Base-by-base conservation (phyloP, 1,284 basidiomycete genomes). In the Pyrrhoderma lamaoense region DNA sequence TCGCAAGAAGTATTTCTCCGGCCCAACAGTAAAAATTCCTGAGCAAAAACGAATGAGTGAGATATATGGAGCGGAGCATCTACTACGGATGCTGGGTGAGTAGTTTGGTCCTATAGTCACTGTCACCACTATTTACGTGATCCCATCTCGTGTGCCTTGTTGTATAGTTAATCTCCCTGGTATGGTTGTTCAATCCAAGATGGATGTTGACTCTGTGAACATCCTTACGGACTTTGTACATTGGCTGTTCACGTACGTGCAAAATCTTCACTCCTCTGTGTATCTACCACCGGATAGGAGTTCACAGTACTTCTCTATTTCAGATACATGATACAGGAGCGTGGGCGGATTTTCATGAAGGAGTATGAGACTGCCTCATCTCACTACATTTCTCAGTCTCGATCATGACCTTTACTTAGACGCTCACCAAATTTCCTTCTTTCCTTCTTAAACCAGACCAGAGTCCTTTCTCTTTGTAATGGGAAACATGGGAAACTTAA, bases 1-100 rank as follows among this genome's bases (percentile, higher is more conserved):
- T 22, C 79, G 90, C 38, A 85, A 88, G 61, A 72, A 79, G 57
- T 89, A 85, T 60, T 79, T 87, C 59, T 85, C 84, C 13, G 80
- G 85, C 0, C 82, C 77, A 42, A 75, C 78, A 35, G 85, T 88
- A 19, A 68, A 75, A 49, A 70, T 83, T 3, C 85, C 82, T 2
- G 73, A 81, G 57, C 85, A 89, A 62, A 87, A 85, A 63, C 85
- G 92, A 59, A 90, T 96, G 80, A 93, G 90, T 64, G 74, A 80
- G 49, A 77, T 97, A 16, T 99, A 99, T 62, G 96, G 95, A 0
- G 93, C 91, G 3, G 95, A 99, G 65, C 95, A 99, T 67, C 65
- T 99, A 13, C 65, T 98, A 54, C 74, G 95, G 47, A 84, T 99
- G 75, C 76, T 99, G 57, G 94, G 93, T 96, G 59, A 55, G 82